A percentile compares a stretch with the other conserved stretches of the same genome.
phyloP scores from a whole-genome alignment of 768 basidiomycete genomes.

The Tulasnella sp. region DNA sequence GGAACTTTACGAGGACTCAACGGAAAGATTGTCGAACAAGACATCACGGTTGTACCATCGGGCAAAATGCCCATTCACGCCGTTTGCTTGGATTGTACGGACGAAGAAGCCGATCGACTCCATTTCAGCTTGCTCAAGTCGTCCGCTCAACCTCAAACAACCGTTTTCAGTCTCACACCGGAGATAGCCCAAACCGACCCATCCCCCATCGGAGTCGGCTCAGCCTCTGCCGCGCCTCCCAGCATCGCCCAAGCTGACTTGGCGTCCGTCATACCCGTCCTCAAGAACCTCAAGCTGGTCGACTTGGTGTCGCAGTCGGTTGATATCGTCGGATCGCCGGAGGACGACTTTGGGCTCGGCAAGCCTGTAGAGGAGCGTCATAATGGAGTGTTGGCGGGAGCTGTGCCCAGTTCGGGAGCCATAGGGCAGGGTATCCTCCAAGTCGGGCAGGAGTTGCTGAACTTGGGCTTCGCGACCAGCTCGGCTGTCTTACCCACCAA shows the following conservation, averaged over 20 bases:
- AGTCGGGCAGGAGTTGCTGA: slow-evolving; percentile 68
- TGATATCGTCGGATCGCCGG: not conserved
- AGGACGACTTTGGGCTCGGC: slow-evolving; percentile 51
- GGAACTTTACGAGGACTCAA: slow-evolving; percentile 2
- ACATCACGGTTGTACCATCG: slow-evolving; percentile 12
- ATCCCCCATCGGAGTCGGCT: slow-evolving; percentile 10
- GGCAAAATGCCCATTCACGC: slow-evolving; percentile 54
- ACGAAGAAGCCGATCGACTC: slow-evolving; percentile 48
- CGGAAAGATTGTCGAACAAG: slow-evolving; percentile 9
- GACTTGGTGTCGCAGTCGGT: slow-evolving; percentile 43
- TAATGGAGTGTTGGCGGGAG: slow-evolving; percentile 56
- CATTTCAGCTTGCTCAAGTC: slow-evolving; percentile 41
- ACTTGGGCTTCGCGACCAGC: slow-evolving; percentile 66
- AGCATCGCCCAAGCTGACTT: slow-evolving; percentile 39
- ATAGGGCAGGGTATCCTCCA: slow-evolving; percentile 55
- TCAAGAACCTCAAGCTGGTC: slow-evolving; percentile 52
- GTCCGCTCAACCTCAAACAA: not conserved
- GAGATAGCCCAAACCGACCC: not conserved
- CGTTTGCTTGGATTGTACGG: slow-evolving; percentile 55
- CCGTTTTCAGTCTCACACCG: slow-evolving; percentile 8
- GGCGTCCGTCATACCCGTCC: slow-evolving; percentile 36
- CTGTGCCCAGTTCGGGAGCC: slow-evolving; percentile 63
- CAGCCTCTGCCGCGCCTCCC: not conserved
- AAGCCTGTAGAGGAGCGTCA: slow-evolving; percentile 42
- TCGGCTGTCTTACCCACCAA: slow-evolving; percentile 44